Evolutionary conservation across 352 stramenopile species (phyloP), one percentile per base, ranked within the genome.

Genomic region (Phytophthora cryptogea): DNA sequence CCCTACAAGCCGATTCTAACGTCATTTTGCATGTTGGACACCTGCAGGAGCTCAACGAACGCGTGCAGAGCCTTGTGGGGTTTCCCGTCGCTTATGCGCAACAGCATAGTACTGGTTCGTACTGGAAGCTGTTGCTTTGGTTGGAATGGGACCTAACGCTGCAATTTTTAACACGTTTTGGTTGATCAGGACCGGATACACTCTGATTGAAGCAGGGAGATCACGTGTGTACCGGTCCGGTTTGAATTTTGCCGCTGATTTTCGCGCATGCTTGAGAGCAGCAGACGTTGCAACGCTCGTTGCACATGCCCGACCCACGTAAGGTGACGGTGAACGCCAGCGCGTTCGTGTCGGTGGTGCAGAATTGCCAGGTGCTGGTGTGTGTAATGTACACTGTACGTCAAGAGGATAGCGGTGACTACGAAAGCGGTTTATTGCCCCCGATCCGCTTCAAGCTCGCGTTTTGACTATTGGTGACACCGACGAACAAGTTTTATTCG

Each of bases 241-340:
- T 0, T 79, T 99, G 8, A 93, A 99, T 49, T 99, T 99, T 61
- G 98, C 27, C n/a, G 75, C 99, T 26, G 81, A 94, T 2, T 99
- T 99, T 62, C 60, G 99, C 9, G 96, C 94, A 0, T 99, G 97
- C 69, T 63, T 99, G 20, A 91, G 89, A 16, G 89, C 88, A 11
- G 91, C 92, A 28, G 70, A n/a, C n/a, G n/a, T n/a, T n/a, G n/a
- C n/a, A n/a, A n/a, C n/a, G 83, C 88, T 99, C 14, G 87, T 99
- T 6, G 95, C 96, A 92, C 51, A 80, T 82, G 23, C 86, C 86
- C 37, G 95, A 99, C 74, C 97, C 96, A 2, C 75, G 87, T 26
- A 94, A 94, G 55, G 83, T 98, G 68, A 95, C 97, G 47, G 98
- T 98, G 60, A 89, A 98, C 62, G 85, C 99, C 26, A 83, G 80